Percentiles rank a stretch among this genome's conserved stretches.
Conservation (phyloP, 768 basidiomycete species). For the Coprinopsis marcescibilis region DNA sequence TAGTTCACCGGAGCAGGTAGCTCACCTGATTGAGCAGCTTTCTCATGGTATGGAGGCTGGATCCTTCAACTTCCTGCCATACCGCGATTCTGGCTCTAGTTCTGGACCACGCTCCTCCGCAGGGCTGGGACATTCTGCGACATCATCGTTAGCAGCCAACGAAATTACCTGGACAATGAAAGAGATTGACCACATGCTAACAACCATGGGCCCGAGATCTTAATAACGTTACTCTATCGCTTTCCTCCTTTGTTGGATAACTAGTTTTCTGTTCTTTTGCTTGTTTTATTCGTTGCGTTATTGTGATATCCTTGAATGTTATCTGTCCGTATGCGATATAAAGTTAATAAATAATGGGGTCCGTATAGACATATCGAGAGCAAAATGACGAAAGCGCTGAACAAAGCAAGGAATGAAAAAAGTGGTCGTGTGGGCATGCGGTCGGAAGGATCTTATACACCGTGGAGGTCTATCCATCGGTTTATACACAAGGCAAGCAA, state of each 20-base stretch:
- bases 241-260: slow-evolving; percentile 13
- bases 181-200: slow-evolving; percentile 73
- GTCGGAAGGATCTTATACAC: slow-evolving; percentile 25
- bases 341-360: slow-evolving; percentile 5
- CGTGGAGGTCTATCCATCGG: slow-evolving; percentile 65
- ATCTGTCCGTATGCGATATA: slow-evolving; percentile 8
- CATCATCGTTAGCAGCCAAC: slow-evolving; percentile 60
- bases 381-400: slow-evolving; percentile 4
- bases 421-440: no score
- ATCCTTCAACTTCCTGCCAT: slow-evolving; percentile 70
- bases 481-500: slow-evolving; percentile 66
- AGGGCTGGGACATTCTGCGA: slow-evolving; percentile 45
- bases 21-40: slow-evolving; percentile 76
- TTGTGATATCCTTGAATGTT: not conserved
- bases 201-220: slow-evolving; percentile 29
- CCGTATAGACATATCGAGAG: slow-evolving; percentile 7
- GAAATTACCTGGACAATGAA: slow-evolving; percentile 69
- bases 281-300: not conserved
- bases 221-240: slow-evolving; percentile 16
- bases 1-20: slow-evolving; percentile 73
- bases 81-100: slow-evolving; percentile 14
- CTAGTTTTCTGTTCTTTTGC: slow-evolving; percentile 2
- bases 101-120: slow-evolving; percentile 12
- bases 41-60: slow-evolving; percentile 79
- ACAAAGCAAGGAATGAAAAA: slow-evolving; percentile 4